These are phyloP conservation scores for Xylariomycetidae sp. DNA, from an alignment of 2,329 filamentous ascomycete species.

Conservation along the genomic window DNA sequence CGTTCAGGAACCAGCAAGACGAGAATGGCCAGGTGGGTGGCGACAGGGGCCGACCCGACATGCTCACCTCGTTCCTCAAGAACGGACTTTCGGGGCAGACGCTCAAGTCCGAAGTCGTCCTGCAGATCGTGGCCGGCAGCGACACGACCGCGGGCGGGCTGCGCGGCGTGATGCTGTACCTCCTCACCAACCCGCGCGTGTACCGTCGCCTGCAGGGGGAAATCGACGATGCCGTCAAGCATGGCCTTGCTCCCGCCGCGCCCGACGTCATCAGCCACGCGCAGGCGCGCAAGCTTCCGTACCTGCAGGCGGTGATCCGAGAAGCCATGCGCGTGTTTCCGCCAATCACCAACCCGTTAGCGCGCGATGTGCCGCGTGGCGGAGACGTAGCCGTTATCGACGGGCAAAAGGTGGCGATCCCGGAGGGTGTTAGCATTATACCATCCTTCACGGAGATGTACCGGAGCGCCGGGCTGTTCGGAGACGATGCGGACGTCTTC, in stretches of 20 bases:
- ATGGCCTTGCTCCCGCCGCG: conserved; percentile 26
- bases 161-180: conserved; percentile 37
- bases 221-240: conserved; percentile 25
- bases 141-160: conserved; percentile 50
- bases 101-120: conserved; percentile 27
- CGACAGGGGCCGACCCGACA: conserved; percentile 15
- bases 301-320: conserved; percentile 33
- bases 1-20: too few relatives aligned
- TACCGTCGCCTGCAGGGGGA: conserved; percentile 38
- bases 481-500: conserved; percentile 10
- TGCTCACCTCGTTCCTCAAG: conserved; percentile 26
- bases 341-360: conserved; percentile 17
- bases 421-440: conserved; percentile 6
- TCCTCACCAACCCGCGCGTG: conserved; percentile 39
- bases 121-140: conserved; percentile 44
- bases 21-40: conserved; percentile 5
- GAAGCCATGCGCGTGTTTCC: conserved; percentile 33
- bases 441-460: conserved; percentile 9
- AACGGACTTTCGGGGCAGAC: conserved; percentile 20
- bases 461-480: conserved; percentile 6
- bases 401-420: conserved; percentile 5
- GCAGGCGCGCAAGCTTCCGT: conserved; percentile 28
- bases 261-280: conserved; percentile 21
- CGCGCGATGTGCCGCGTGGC: conserved; percentile 9
- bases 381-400: conserved; percentile 8